Conservation (phyloP, 768 basidiomycete genomes). For the Psilocybe subaeruginosa region DNA sequence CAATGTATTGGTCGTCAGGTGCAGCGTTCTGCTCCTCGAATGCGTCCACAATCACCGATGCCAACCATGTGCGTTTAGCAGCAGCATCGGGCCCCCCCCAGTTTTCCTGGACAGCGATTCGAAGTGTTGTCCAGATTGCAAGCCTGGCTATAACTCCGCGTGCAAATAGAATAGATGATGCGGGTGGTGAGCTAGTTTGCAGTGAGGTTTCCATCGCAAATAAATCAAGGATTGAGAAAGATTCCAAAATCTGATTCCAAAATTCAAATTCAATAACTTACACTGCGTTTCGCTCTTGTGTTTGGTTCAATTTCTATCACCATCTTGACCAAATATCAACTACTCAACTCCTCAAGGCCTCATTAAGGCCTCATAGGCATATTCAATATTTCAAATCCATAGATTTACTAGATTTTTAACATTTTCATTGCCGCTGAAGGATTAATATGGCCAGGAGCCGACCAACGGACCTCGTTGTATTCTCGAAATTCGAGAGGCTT, state of each 20-base stretch:
- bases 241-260: neutral
- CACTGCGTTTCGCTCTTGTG: no score
- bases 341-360: no score
- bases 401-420: no score
- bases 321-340: no score
- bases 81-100: constrained; percentile 83
- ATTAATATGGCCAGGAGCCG: no score
- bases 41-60: constrained; percentile 77
- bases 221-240: neutral
- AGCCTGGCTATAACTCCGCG: constrained; percentile 85
- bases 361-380: no score
- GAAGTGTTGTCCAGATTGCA: constrained; percentile 82
- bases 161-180: constrained; percentile 73
- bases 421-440: no score
- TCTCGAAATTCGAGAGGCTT: no score
- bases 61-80: constrained; percentile 84
- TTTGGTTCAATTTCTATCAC: no score
- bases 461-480: no score
- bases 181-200: constrained; percentile 34
- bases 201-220: neutral
- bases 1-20: constrained; percentile 76
- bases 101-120: constrained; percentile 79
- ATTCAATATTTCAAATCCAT: no score
- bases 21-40: constrained; percentile 60
- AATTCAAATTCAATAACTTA: no score